Evolutionary conservation across 2,329 filamentous ascomycete species (phyloP).

Genomic region (Leptographium wingfieldii): DNA sequence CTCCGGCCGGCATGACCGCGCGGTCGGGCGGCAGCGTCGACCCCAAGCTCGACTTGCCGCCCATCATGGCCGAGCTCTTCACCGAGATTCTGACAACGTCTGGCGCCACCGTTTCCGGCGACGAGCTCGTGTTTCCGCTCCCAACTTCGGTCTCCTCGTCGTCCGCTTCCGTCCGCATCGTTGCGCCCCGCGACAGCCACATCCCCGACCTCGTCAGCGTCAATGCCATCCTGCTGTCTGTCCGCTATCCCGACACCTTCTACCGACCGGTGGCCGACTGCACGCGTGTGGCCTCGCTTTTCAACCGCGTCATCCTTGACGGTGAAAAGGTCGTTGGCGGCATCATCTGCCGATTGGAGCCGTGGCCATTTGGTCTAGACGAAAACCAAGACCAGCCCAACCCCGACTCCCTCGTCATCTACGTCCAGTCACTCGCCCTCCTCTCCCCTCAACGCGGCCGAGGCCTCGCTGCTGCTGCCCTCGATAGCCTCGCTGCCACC

Average conservation of each 20-base stretch:
- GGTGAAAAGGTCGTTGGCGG: conserved; percentile 44
- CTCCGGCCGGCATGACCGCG: not conserved
- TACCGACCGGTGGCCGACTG: conserved; percentile 43
- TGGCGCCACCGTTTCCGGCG: conserved; percentile 1
- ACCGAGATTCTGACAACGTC: conserved; percentile 11
- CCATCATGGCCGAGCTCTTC: conserved; percentile 7
- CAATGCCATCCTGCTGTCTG: conserved; percentile 50
- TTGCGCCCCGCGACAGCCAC: conserved; percentile 28
- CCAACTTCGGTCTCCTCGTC: conserved; percentile 5
- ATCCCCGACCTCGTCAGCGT: conserved; percentile 49
- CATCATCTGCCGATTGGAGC: conserved; percentile 49
- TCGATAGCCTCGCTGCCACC: conserved; percentile 37
- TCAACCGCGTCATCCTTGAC: conserved; percentile 48
- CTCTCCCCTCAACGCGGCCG: conserved; percentile 50
- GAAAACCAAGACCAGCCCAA: conserved; percentile 10
- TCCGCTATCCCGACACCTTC: conserved; percentile 52
- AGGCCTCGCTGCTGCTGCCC: conserved; percentile 44
- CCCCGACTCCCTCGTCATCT: conserved; percentile 31
- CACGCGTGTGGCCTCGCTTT: conserved; percentile 31
- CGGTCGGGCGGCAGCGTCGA: conserved; percentile 5
- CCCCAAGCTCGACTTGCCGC: conserved; percentile 3
- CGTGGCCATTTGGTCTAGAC: conserved; percentile 9
- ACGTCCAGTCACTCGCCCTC: conserved; percentile 52
- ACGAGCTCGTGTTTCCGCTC: conserved; percentile 8
- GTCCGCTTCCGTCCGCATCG: conserved; percentile 8